These are phyloP conservation scores for Alternaria brassicae DNA, from an alignment of 2,329 filamentous ascomycete genomes.

Conservation along the genomic window DNA sequence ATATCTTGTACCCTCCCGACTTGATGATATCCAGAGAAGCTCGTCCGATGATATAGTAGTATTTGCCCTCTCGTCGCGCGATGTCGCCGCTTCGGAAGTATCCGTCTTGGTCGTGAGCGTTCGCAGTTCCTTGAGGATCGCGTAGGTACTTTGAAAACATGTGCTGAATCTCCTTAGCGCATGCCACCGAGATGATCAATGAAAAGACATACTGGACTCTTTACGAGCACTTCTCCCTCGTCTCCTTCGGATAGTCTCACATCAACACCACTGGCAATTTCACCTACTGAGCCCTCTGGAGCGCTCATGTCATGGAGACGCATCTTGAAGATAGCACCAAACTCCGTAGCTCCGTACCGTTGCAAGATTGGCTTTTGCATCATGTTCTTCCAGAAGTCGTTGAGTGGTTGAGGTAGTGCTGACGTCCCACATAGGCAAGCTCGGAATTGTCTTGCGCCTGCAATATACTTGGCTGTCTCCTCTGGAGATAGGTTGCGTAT, in stretches of 20 bases:
- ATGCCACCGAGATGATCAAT: neutral
- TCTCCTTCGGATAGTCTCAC: conserved; percentile 54
- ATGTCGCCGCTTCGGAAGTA: conserved; percentile 60
- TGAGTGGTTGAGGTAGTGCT: conserved; percentile 58
- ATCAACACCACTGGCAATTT: conserved; percentile 50
- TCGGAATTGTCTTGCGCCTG: conserved; percentile 52
- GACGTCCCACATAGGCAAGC: conserved; percentile 57
- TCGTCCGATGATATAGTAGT: conserved; percentile 62
- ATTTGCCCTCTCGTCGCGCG: conserved; percentile 51
- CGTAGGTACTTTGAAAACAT: conserved; percentile 53
- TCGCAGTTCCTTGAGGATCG: conserved; percentile 55
- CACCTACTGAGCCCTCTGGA: conserved; percentile 46
- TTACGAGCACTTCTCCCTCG: conserved; percentile 58
- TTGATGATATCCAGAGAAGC: conserved; percentile 64
- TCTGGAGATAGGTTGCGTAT: conserved; percentile 40
- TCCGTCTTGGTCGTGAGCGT: conserved; percentile 56
- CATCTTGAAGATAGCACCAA: conserved; percentile 55
- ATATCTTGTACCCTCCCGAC: conserved; percentile 63
- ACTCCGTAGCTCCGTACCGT: conserved; percentile 56
- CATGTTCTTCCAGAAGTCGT: conserved; percentile 59
- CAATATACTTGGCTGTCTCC: conserved; percentile 51
- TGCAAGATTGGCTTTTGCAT: conserved; percentile 54
- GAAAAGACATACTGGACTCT: conserved; percentile 38
- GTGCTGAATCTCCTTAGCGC: conserved; percentile 28
- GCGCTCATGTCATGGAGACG: conserved; percentile 41